Conservation (phyloP, 106 monocot species). For the Hemerocallis citrina region DNA sequence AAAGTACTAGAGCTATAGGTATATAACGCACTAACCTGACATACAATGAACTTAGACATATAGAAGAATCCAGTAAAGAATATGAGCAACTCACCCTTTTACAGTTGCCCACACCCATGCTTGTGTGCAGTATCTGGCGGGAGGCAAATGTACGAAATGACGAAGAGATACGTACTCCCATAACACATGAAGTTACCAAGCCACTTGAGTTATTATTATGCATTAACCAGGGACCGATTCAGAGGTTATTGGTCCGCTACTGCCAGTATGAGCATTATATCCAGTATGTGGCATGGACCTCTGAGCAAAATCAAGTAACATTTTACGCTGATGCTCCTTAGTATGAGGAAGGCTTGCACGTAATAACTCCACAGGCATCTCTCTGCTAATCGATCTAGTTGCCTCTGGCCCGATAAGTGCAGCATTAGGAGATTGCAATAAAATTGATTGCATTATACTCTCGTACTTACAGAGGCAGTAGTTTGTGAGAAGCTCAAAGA, state of each 20-base stretch:
- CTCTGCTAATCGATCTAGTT: constrained; percentile 32
- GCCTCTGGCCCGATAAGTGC: constrained; percentile 15
- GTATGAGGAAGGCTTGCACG: constrained; percentile 54
- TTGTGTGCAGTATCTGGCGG: not conserved
- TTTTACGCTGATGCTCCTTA: constrained; percentile 30
- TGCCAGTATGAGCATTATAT: constrained; percentile 14
- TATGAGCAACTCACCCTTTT: constrained; percentile 2
- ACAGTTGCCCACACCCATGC: not conserved
- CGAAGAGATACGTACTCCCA: not conserved
- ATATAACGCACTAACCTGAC: not conserved
- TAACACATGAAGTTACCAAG: not conserved
- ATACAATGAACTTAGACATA: not conserved
- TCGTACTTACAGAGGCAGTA: constrained; percentile 37
- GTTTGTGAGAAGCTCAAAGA: constrained; percentile 35
- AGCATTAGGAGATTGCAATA: constrained; percentile 8
- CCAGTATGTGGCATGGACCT: constrained; percentile 33
- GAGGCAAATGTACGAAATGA: not conserved
- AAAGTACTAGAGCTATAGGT: not conserved
- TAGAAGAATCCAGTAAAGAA: not conserved
- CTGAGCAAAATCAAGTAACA: constrained; percentile 42
- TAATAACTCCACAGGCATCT: constrained; percentile 51
- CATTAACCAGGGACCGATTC: constrained; percentile 30
- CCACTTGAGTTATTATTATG: not conserved
- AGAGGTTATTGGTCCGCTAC: constrained; percentile 12
- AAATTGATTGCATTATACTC: constrained; percentile 20